Evolutionary conservation across 768 basidiomycete species (phyloP), one percentile per base, ranked within the genome.

Genomic region (Pleurotus tuoliensis): DNA sequence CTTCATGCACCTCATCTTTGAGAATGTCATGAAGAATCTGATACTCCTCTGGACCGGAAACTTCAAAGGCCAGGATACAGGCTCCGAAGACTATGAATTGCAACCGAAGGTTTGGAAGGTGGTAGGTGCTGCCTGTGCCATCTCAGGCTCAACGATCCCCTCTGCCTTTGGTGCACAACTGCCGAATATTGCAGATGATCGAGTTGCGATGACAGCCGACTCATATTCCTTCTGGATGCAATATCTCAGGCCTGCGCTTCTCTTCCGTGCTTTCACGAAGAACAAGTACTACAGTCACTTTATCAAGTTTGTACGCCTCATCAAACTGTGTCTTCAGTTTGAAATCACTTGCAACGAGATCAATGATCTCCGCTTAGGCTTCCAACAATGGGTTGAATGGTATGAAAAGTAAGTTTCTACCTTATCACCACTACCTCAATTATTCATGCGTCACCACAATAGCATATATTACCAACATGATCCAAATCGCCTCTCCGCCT

Each of bases 1-100:
- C 50, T 77, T 79, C 63, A 80, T 82, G 74, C 80, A 83, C 51
- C 67, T 78, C 0, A 65, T 81, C 18, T 75, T 64, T 60, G 77
- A 78, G 58, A 82, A 82, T 58, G 47, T 78, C 1, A 59, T 78
- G 22, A 62, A 60, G 16, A 77, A 73, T 47, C 67, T 83, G 2
- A 61, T 80, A 24, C 18, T 56, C 0, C 61, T 77, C 0, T 80
- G 76, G 76, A 74, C 71, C 0, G 74, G 73, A 0, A 55, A 64
- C 4, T 81, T 70, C 67, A 81, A 80, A 59, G 73, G 62, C 4
- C 61, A 78, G 1, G 67, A 75, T 43, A 40, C 63, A 5, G 67
- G 68, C 1, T 34, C 16, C n/a, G 69, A 67, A 22, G 62, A 63
- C 7, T 78, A 76, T 27, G 45, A 59, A 3, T 49, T 79, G 8